phyloP scores from a whole-genome alignment of 257 asterid genomes.

The Jaltomata sinuosa region DNA sequence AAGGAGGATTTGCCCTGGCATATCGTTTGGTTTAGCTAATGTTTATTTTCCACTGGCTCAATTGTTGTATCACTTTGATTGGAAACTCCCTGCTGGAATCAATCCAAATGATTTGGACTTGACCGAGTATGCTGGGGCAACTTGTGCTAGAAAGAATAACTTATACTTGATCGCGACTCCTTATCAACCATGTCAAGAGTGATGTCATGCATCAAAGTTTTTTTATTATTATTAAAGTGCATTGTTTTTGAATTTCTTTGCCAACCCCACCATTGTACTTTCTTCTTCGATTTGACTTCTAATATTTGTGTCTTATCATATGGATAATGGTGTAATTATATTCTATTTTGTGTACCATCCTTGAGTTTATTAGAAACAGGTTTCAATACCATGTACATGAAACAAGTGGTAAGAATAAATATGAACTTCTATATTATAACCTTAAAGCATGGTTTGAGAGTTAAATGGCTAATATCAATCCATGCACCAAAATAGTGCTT shows the following conservation, averaged over 20 bases:
- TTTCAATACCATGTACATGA: no score
- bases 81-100: neutral
- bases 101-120: neutral
- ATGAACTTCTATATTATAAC: no score
- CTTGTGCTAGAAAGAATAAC: neutral
- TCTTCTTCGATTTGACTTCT: neutral
- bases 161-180: neutral
- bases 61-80: slow-evolving; percentile 2
- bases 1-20: slow-evolving; percentile 3
- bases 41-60: neutral
- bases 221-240: neutral
- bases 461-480: no score
- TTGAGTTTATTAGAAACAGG: no score
- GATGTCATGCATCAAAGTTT: no score
- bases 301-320: neutral
- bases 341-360: neutral
- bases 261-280: neutral
- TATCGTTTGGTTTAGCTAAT: neutral
- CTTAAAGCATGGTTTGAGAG: neutral
- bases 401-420: no score
- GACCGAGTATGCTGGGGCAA: neutral
- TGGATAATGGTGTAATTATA: neutral
- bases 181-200: neutral
- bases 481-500: no score
- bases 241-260: neutral